Evolutionary conservation across 192 early-diverging fungal species (phyloP).

Genomic region (Gamsiella multidivaricata): DNA sequence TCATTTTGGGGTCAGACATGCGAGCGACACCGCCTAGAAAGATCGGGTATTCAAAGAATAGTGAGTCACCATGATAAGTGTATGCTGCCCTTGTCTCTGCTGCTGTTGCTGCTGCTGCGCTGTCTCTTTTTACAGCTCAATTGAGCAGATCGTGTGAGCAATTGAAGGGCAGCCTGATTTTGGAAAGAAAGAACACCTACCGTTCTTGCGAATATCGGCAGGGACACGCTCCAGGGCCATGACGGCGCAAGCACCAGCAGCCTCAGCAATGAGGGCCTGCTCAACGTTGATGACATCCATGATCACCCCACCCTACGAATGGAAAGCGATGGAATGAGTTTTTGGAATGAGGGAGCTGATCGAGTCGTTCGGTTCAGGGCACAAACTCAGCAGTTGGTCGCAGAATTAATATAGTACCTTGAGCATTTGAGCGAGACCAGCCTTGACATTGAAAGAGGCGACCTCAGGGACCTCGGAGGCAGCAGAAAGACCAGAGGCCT

Average conservation of each 20-base stretch:
- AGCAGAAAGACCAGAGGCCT: conserved; percentile 18
- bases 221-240: conserved; percentile 99
- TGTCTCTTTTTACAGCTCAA: not conserved
- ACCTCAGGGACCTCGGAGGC: conserved; percentile 49
- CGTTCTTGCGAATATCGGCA: conserved; percentile 98
- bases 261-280: conserved; percentile 97
- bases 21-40: conserved; percentile 89
- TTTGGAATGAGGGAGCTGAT: not conserved
- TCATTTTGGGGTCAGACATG: conserved; percentile 99
- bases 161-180: too few species aligned
- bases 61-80: too few species aligned
- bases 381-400: too few species aligned
- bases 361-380: not conserved
- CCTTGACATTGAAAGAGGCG: conserved; percentile 86
- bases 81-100: too few species aligned
- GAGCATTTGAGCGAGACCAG: conserved; percentile 97
- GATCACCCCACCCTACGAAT: conserved; percentile 91
- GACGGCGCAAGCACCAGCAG: conserved; percentile 96
- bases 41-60: not conserved
- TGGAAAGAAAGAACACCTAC: too few species aligned
- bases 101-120: not conserved
- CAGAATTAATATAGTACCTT: too few species aligned
- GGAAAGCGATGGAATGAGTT: conserved; percentile 8
- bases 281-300: conserved; percentile 99
- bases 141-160: too few species aligned